These are phyloP conservation scores for Lycium ferocissimum DNA, from an alignment of 257 asterid species.

Conservation along the genomic window DNA sequence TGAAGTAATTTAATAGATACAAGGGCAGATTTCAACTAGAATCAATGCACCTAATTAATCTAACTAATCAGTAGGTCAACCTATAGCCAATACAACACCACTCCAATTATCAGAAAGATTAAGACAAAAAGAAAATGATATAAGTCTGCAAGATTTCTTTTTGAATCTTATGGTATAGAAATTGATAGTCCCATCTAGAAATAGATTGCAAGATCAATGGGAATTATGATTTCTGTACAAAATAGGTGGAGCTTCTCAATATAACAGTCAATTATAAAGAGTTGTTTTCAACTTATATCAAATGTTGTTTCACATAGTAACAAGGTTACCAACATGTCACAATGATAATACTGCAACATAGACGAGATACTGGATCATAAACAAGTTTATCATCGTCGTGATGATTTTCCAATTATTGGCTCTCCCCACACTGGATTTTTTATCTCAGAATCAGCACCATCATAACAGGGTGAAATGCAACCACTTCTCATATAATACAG, in stretches of 20 bases:
- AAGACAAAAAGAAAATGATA: too few species aligned
- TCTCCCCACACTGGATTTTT: slow-evolving; percentile 23
- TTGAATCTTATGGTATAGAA: neutral
- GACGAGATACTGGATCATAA: neutral
- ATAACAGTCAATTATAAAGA: neutral
- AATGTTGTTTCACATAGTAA: neutral
- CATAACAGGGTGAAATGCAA: slow-evolving; percentile 32
- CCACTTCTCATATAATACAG: slow-evolving; percentile 39
- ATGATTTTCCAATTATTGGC: neutral
- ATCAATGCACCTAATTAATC: neutral
- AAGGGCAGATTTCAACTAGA: neutral
- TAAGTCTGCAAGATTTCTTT: neutral
- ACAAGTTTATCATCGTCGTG: neutral
- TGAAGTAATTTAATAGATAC: neutral
- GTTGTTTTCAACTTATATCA: neutral
- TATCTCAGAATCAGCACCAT: neutral
- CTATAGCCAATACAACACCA: neutral
- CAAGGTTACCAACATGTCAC: neutral
- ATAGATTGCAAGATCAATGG: too few species aligned
- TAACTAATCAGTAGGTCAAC: neutral
- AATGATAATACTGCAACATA: neutral
- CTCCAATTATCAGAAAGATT: neutral
- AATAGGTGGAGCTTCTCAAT: neutral
- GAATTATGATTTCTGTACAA: too few species aligned
- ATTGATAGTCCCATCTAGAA: too few species aligned